phyloP scores from a whole-genome alignment of 2,329 filamentous ascomycete species.

The Hymenoscyphus repandus region DNA sequence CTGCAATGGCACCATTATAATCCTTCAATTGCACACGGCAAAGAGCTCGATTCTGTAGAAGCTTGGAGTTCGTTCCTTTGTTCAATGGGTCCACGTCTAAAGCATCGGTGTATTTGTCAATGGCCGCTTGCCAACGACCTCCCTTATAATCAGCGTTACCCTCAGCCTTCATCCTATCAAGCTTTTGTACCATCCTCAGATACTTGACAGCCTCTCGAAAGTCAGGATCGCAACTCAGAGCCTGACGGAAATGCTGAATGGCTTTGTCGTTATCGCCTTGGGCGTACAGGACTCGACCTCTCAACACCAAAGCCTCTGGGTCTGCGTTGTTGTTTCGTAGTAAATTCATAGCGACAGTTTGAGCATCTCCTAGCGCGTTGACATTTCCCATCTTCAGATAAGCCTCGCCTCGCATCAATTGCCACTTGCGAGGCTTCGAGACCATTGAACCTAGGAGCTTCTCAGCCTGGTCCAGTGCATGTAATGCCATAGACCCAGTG shows the following conservation, averaged over 20 bases:
- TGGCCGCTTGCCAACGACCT: conserved; percentile 71
- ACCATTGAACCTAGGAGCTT: conserved; percentile 71
- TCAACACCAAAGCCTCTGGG: conserved; percentile 85
- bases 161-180: conserved; percentile 89
- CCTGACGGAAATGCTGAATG: conserved; percentile 85
- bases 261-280: conserved; percentile 96
- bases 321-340: conserved; percentile 84
- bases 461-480: conserved; percentile 87
- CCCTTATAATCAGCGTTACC: conserved; percentile 89
- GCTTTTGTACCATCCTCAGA: conserved; percentile 82
- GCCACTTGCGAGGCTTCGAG: conserved; percentile 85
- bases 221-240: conserved; percentile 85
- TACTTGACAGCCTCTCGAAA: conserved; percentile 84
- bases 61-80: conserved; percentile 89
- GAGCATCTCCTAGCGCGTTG: conserved; percentile 85
- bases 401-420: conserved; percentile 84
- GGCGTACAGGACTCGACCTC: conserved; percentile 80
- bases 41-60: conserved; percentile 87
- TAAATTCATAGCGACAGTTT: conserved; percentile 85
- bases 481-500: conserved; percentile 84
- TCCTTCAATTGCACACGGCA: conserved; percentile 80
- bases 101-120: conserved; percentile 79
- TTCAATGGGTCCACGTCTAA: conserved; percentile 82
- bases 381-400: conserved; percentile 87
- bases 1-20: conserved; percentile 72